These are phyloP conservation scores for Hydrangea macrophylla DNA, from an alignment of 148 eudicot genomes.

Conservation along the genomic window DNA sequence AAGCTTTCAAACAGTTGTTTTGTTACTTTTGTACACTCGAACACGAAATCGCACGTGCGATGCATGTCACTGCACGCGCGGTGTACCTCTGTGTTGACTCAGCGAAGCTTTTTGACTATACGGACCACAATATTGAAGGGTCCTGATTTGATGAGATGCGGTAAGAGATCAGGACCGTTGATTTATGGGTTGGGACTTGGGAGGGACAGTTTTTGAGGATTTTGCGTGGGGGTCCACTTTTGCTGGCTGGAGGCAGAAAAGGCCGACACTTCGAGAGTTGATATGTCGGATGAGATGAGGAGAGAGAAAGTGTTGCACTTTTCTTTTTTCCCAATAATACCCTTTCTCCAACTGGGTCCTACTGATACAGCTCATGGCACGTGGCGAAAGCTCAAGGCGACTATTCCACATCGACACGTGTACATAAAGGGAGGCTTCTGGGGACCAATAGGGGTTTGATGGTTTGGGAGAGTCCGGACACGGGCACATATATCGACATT, in stretches of 20 bases:
- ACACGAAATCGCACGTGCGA: slow-evolving; percentile 9
- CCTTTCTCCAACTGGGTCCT: background rate
- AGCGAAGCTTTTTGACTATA: background rate
- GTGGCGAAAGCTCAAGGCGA: slow-evolving; percentile 3
- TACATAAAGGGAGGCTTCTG: background rate
- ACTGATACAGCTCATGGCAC: background rate
- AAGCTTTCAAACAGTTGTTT: too few species aligned
- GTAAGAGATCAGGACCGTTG: background rate
- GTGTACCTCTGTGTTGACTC: background rate
- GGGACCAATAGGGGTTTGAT: slow-evolving; percentile 9
- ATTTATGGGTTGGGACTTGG: too few species aligned
- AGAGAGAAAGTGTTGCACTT: too few species aligned
- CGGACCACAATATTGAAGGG: background rate
- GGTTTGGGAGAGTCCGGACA: slow-evolving; percentile 7
- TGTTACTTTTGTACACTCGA: background rate
- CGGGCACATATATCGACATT: slow-evolving; percentile 7
- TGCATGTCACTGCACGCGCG: background rate
- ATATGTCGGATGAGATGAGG: background rate
- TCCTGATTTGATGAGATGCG: background rate
- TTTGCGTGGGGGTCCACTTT: background rate
- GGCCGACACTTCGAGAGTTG: slow-evolving; percentile 9
- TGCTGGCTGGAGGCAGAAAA: background rate
- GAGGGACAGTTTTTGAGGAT: background rate
- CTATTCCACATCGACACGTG: background rate
- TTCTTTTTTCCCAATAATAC: too few species aligned